phyloP scores from a whole-genome alignment of 176 grass and related monocot species.

The barley (Hordeum vulgare) region MorexV3_pseudomolecules_assembly NC_058523.1:488453631-488454130 shows the following conservation, averaged over 20 bases:
- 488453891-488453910: not conserved
- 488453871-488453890: not conserved
- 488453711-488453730: not conserved
- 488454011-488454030: slow-evolving; percentile 80
- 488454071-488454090: not conserved
- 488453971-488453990: slow-evolving; percentile 88
- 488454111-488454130: not conserved
- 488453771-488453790: not conserved
- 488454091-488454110: not conserved
- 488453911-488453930: not conserved
- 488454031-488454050: slow-evolving; percentile 89
- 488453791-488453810: not conserved
- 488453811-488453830: not conserved
- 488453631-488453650: not conserved
- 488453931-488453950: not conserved
- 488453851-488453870: not conserved
- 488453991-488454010: slow-evolving; percentile 93
- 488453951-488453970: slow-evolving; percentile 16
- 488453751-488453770: not conserved
- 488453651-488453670: not conserved
- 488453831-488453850: not conserved
- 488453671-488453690: not conserved
- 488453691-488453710: not conserved
- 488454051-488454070: slow-evolving; percentile 33
- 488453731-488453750: not conserved